Evolutionary conservation across 768 basidiomycete species (phyloP), one percentile per base, ranked within the genome.

Genomic region (Collybia sp.): DNA sequence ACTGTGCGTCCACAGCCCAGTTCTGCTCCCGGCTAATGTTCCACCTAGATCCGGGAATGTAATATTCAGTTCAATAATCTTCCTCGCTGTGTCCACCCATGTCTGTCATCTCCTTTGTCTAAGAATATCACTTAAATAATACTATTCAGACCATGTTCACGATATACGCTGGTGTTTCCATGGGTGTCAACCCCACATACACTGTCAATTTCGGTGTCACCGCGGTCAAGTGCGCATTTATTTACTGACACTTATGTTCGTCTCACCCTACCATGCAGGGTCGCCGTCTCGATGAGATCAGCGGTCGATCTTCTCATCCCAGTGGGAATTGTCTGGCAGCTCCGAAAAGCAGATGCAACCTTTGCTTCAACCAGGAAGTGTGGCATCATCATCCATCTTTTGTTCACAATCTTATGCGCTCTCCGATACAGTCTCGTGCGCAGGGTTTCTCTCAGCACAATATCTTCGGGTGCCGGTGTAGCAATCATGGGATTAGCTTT

Each of bases 281-380:
- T 53, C 3, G 36, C 52, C 12, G 37, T 19, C 31, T 53, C 46
- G 12, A 16, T 47, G 12, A 31, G 34, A 18, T 43, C 45, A 19
- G 42, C 37, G 3, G 30, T 49, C 13, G 46, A 53, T 42, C 43
- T 50, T 15, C 18, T 42, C 5, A 47, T 53, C 3, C 48, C 52
- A 3, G 15, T 47, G 5, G 36, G 31, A 1, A 40, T 53, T 8
- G 46, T 53, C n/a, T 53, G 48, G 52, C 48, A 50, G 33, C 42
- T 53, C 12, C 45, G 31, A 4, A 44, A 37, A 30, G 44, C 42
- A 10, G 42, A 35, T n/a, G 34, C 52, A 12, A 25, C 42, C 17
- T 50, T 53, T 30, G 31, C 30, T 18, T 40, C 48, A 11, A 53
- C 52, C 11, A 37, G 33, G 45, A 50, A 31, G 52, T 48, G 15